These are phyloP conservation scores for Rhizopogon vesiculosus DNA, from an alignment of 768 basidiomycete genomes.

Conservation along the genomic window DNA sequence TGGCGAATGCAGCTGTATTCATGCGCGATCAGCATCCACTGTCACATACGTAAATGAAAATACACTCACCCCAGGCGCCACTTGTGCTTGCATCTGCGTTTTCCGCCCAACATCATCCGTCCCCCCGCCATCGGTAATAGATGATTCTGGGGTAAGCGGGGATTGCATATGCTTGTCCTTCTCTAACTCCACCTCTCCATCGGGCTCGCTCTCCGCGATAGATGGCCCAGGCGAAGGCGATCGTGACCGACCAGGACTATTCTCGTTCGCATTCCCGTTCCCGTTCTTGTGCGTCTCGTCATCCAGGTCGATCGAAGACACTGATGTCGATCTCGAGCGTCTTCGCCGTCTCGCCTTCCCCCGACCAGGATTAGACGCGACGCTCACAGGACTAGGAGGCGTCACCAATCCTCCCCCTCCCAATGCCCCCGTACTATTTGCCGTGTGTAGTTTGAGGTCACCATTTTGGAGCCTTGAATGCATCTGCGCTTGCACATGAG, in stretches of 20 bases:
- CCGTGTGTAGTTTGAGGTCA: slow-evolving; percentile 18
- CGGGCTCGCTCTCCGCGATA: slow-evolving; percentile 25
- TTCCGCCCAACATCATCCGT: not conserved
- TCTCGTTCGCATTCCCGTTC: slow-evolving; percentile 10
- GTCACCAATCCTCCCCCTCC: slow-evolving; percentile 55
- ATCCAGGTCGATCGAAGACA: slow-evolving; percentile 30
- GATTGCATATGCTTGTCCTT: slow-evolving; percentile 16
- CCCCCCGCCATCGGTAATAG: slow-evolving; percentile 20
- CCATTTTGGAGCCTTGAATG: slow-evolving; percentile 29
- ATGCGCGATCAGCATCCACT: slow-evolving; percentile 12
- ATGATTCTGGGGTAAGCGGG: slow-evolving; percentile 26
- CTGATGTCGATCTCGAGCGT: slow-evolving; percentile 31
- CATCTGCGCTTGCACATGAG: slow-evolving; percentile 26
- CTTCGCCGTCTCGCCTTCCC: slow-evolving; percentile 38
- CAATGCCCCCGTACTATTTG: slow-evolving; percentile 12
- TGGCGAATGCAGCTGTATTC: slow-evolving; percentile 19
- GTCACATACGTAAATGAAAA: slow-evolving; percentile 10
- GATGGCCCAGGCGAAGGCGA: slow-evolving; percentile 23
- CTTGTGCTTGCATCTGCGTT: slow-evolving; percentile 5
- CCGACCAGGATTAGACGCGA: slow-evolving; percentile 55
- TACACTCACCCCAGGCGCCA: slow-evolving; percentile 23
- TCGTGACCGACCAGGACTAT: slow-evolving; percentile 14
- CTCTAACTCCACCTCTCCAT: slow-evolving; percentile 14
- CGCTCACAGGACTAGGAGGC: slow-evolving; percentile 71
- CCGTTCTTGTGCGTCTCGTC: slow-evolving; percentile 15